Percentiles rank a stretch among this genome's conserved stretches.
Evolutionary conservation across 2,329 filamentous ascomycete species (phyloP).

Genomic region (Diaporthe ilicicola): DNA sequence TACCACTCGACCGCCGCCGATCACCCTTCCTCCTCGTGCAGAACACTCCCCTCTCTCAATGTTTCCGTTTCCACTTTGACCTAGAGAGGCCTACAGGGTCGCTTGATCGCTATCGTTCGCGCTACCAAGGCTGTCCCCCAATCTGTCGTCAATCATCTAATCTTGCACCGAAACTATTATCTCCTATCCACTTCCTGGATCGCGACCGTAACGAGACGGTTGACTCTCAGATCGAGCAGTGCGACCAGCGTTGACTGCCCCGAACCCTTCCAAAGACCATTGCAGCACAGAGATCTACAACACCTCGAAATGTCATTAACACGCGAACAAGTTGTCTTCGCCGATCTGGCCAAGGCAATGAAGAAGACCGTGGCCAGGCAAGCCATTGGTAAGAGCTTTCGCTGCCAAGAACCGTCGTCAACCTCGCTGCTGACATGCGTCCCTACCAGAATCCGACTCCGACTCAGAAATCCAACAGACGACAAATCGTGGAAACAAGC

Average conservation of each 20-base stretch:
- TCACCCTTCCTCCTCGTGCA: constrained; percentile 1
- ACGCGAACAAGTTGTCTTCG: constrained; percentile 67
- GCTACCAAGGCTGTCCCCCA: neutral
- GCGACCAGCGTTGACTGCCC: neutral
- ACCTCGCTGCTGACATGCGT: constrained; percentile 33
- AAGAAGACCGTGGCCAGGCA: constrained; percentile 73
- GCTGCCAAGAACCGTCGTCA: constrained; percentile 23
- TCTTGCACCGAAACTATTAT: neutral
- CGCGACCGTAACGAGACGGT: neutral
- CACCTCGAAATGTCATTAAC: constrained; percentile 52
- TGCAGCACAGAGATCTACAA: neutral
- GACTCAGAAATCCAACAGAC: constrained; percentile 75
- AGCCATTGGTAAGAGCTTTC: constrained; percentile 61
- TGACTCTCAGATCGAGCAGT: neutral
- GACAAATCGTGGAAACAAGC: constrained; percentile 80
- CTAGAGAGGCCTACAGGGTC: neutral
- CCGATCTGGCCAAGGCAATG: constrained; percentile 73
- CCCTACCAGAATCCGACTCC: constrained; percentile 74
- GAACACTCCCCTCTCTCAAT: neutral
- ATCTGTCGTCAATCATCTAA: neutral
- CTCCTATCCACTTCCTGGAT: neutral
- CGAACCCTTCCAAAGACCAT: neutral
- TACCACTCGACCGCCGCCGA: constrained; percentile 4
- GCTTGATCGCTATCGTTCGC: neutral
- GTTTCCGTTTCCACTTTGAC: neutral